These are phyloP conservation scores for Lathyrus aphaca DNA, from an alignment of 306 rosid genomes.

Conservation along the genomic window DNA sequence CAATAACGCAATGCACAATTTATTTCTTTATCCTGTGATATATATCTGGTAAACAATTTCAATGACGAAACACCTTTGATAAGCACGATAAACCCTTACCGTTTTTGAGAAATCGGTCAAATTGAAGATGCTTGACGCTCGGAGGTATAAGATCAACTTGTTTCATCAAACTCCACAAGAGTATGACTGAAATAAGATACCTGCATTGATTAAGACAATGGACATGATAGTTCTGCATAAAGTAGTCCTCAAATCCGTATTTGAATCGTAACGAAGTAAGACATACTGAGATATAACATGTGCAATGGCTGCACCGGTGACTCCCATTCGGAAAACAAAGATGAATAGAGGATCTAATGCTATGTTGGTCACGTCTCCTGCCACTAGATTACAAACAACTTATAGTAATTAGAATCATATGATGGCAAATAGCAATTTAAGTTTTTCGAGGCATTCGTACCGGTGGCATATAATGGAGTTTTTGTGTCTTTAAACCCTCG, in stretches of 20 bases:
- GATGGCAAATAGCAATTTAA: conserved; percentile 23
- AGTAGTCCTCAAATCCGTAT: conserved; percentile 3
- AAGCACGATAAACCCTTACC: conserved; percentile 49
- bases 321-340: conserved; percentile 66
- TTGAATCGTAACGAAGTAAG: conserved; percentile 8
- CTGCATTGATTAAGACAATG: conserved; percentile 40
- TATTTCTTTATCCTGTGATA: neutral
- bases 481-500: conserved; percentile 93
- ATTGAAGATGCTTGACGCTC: conserved; percentile 67
- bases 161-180: conserved; percentile 67
- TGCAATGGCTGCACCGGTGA: conserved; percentile 92
- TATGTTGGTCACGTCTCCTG: conserved; percentile 84
- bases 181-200: conserved; percentile 72
- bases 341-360: conserved; percentile 83
- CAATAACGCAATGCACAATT: conserved; percentile 23
- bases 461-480: conserved; percentile 91
- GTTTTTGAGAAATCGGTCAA: conserved; percentile 72
- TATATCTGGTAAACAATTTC: neutral
- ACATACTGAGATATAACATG: conserved; percentile 97
- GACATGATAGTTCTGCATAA: conserved; percentile 24
- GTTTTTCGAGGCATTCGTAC: conserved; percentile 53
- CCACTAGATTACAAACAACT: conserved; percentile 57
- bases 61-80: neutral
- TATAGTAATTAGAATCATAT: conserved; percentile 35
- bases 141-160: conserved; percentile 78